phyloP scores from a whole-genome alignment of 306 rosid genomes.

The Quercus wislizeni region DNA sequence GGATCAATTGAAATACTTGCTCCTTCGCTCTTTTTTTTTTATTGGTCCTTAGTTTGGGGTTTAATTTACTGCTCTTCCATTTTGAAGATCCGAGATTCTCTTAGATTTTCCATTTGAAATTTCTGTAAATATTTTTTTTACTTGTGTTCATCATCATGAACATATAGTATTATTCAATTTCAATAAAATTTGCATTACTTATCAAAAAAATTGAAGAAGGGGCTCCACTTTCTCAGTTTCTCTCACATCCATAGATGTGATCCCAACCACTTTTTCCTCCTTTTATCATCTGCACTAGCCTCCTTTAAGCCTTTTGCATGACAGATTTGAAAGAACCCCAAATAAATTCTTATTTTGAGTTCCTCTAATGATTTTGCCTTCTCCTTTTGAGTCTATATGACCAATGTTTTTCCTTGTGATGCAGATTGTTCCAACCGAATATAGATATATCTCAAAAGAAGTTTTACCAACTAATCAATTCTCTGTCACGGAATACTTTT shows the following conservation, averaged over 20 bases:
- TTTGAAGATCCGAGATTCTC: too few species aligned
- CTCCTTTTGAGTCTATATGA: background rate
- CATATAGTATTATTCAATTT: too few species aligned
- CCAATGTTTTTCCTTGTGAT: conserved; percentile 14
- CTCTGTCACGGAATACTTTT: conserved; percentile 94
- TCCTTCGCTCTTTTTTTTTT: too few species aligned
- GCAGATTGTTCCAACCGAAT: conserved; percentile 98
- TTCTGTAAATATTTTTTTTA: too few species aligned
- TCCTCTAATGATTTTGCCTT: background rate
- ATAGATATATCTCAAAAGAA: conserved; percentile 78
- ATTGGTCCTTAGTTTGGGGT: too few species aligned
- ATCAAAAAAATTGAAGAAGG: background rate
- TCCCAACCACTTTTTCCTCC: background rate
- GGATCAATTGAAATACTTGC: too few species aligned
- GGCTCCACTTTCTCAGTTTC: background rate
- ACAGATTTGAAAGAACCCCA: background rate
- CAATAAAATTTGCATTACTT: too few species aligned
- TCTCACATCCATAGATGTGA: background rate
- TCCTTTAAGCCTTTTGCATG: background rate
- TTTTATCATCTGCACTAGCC: background rate
- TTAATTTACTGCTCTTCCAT: too few species aligned
- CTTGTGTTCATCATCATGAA: too few species aligned
- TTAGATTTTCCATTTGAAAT: too few species aligned
- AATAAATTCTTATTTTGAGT: background rate
- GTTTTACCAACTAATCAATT: conserved; percentile 94